Base-by-base conservation (phyloP, 257 asterid species). In the Solanum virginianum region DNA sequence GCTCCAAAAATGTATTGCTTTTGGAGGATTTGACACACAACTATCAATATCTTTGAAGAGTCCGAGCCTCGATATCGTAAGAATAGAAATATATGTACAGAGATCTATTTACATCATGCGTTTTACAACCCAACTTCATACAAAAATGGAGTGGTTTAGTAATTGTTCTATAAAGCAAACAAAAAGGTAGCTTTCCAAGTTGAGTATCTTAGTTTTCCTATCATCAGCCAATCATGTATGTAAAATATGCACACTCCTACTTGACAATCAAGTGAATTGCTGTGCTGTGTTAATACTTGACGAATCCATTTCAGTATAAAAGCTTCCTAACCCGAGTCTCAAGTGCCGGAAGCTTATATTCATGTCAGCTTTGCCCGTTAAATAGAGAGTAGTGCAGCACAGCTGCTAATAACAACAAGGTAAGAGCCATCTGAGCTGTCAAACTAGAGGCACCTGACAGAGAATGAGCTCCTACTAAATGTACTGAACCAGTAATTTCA, bases 401-500 rank as follows among this genome's bases (percentile, higher is more conserved):
- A 45, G 93, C 85, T 82, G 88, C 83, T 39, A 89, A 82, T 43
- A 92, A 84, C 74, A 87, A 87, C 72, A 90, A 89, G 86, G 90
- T 75, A 22, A 85, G 82, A 77, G 81, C 79, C 86, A 83, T 83
- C 32, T 55, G 86, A 49, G 88, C 81, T 39, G 80, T 57, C 66
- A 89, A 84, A 81, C 80, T 60, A 86, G 85, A 87, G 70, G 92
- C 92, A 71, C 63, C 77, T 14, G 97, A 84, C 55, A 96, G 84
- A 45, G 93, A 89, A 91, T 95, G 99, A 86, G 99, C 97, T 71
- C 99, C 99, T 12, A 96, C 99, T n/a, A 96, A 92, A 91, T 94
- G 99, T 59, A 96, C 98, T n/a, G 98, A 96, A 62, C 99, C 99
- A 0, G 99, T 96, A 72, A 96, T 89, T 84, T 96, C 99, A 83